Percentiles rank a stretch among this genome's conserved stretches.
Conservation (phyloP, 2,329 filamentous ascomycete species). For the Aspergillus floridensis region DNA sequence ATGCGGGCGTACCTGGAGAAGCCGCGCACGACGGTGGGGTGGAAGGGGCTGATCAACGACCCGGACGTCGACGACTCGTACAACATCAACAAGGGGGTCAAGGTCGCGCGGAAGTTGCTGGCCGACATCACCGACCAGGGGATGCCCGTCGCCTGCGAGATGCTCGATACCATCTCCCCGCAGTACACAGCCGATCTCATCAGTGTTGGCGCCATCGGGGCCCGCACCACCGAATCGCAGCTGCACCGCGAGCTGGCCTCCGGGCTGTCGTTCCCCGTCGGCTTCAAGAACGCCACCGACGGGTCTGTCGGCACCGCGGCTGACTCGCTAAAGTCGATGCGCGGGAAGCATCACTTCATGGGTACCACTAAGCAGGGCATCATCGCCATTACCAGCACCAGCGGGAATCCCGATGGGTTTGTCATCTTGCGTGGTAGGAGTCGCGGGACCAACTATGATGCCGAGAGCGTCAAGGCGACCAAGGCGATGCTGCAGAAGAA, state of each 20-base stretch:
- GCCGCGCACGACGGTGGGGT: conserved; percentile 92
- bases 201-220: conserved; percentile 89
- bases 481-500: conserved; percentile 78
- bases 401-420: conserved; percentile 93
- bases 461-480: conserved; percentile 72
- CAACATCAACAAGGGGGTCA: conserved; percentile 97
- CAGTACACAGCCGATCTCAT: conserved; percentile 96
- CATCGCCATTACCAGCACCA: conserved; percentile 87
- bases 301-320: conserved; percentile 85
- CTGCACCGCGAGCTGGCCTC: conserved; percentile 91
- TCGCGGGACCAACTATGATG: conserved; percentile 89
- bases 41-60: conserved; percentile 99
- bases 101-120: conserved; percentile 87
- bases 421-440: conserved; percentile 89
- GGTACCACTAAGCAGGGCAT: conserved; percentile 96
- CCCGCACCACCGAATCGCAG: conserved; percentile 91
- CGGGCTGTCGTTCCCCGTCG: conserved; percentile 91
- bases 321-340: conserved; percentile 78
- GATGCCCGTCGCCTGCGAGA: conserved; percentile 93
- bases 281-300: conserved; percentile 98
- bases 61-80: conserved; percentile 94
- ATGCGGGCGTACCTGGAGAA: conserved; percentile 99
- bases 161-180: conserved; percentile 97
- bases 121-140: conserved; percentile 79
- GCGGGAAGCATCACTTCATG: conserved; percentile 80